Evolutionary conservation across 257 asterid species (phyloP).

Genomic region (Solanum bulbocastanum): DNA sequence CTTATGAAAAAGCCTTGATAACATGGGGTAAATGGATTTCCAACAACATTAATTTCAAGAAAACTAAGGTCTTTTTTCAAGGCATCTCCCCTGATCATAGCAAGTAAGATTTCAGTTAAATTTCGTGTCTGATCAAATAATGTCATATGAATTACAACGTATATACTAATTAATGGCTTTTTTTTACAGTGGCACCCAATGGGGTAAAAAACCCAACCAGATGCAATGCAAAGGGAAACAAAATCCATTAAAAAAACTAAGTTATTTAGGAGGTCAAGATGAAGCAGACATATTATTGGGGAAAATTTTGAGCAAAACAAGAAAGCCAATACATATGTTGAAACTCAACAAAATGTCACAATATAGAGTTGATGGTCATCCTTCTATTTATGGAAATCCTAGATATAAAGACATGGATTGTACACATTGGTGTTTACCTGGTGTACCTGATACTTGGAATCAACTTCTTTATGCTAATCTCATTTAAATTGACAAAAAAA

Average conservation of each 20-base stretch:
- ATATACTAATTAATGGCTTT: neutral
- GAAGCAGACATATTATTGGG: constrained; percentile 16
- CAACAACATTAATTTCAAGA: neutral
- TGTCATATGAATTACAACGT: neutral
- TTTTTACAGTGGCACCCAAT: neutral
- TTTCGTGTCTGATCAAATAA: neutral
- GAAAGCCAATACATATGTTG: constrained; percentile 13
- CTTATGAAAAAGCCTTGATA: constrained; percentile 13
- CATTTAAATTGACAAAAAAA: neutral
- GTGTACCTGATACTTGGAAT: constrained; percentile 48
- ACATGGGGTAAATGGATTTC: constrained; percentile 29
- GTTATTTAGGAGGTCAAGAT: neutral
- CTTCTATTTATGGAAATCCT: constrained; percentile 28
- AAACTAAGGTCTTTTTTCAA: constrained; percentile 12
- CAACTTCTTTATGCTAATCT: constrained; percentile 18
- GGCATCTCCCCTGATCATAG: constrained; percentile 21
- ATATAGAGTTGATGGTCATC: constrained; percentile 38
- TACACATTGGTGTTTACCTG: constrained; percentile 45
- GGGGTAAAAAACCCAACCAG: neutral
- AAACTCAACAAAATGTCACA: constrained; percentile 21
- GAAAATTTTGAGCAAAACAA: constrained; percentile 1
- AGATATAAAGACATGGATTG: constrained; percentile 27
- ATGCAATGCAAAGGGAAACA: neutral
- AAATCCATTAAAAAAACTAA: neutral
- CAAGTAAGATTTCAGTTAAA: neutral